A percentile compares a stretch with the other conserved stretches of the same genome.
phyloP scores from a whole-genome alignment of 2,329 filamentous ascomycete genomes.

The Epicoccum sorghinum region DNA sequence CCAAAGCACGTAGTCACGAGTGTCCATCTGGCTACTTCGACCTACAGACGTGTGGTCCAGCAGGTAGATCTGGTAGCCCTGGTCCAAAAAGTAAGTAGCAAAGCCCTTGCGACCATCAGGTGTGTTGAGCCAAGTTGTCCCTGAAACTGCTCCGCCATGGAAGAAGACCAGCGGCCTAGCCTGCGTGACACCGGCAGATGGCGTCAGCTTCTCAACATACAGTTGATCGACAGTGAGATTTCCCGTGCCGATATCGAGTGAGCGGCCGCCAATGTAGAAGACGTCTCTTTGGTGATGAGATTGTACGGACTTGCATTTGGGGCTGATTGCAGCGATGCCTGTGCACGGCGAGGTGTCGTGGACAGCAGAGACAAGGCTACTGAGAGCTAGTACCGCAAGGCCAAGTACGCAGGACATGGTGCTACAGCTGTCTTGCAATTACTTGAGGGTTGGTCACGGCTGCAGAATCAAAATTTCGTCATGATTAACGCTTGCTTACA shows the following conservation, averaged over 20 bases:
- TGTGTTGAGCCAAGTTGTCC: conserved; percentile 46
- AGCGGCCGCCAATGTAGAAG: conserved; percentile 19
- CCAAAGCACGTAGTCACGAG: not conserved
- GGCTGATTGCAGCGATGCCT: not conserved
- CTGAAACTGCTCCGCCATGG: conserved; percentile 23
- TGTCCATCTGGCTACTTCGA: conserved; percentile 27
- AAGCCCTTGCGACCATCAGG: conserved; percentile 37
- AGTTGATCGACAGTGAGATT: conserved; percentile 6
- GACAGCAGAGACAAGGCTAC: not conserved
- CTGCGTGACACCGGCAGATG: not conserved
- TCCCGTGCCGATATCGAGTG: conserved; percentile 2
- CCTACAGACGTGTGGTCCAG: conserved; percentile 56
- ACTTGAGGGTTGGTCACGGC: not conserved
- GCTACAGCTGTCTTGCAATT: not conserved
- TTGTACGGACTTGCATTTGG: not conserved
- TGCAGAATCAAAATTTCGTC: not conserved
- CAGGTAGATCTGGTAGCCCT: conserved; percentile 56
- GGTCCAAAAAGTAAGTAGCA: conserved; percentile 11
- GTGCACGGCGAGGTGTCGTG: not conserved
- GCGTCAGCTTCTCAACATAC: conserved; percentile 17
- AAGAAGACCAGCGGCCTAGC: conserved; percentile 15
- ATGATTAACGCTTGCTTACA: not conserved
- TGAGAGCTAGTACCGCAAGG: not conserved
- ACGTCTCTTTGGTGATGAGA: conserved; percentile 14
- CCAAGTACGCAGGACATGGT: not conserved